Evolutionary conservation across 139 green algal species (phyloP), one percentile per base, ranked within the genome.

Genomic region (Micractinium conductrix): DNA sequence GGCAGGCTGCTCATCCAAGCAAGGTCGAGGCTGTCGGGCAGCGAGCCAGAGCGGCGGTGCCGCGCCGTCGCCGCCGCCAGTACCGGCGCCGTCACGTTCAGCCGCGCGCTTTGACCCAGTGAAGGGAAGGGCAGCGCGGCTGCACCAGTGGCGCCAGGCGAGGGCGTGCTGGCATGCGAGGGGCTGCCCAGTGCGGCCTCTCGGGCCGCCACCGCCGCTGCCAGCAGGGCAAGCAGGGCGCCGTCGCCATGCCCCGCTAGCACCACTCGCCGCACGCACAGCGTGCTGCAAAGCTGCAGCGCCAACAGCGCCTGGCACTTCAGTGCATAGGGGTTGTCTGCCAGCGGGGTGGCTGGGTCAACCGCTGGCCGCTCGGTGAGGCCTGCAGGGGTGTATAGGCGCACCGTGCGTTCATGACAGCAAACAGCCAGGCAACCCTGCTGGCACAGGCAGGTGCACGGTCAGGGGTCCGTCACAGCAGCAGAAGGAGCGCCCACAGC

Each of bases 221-320:
- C 89, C 74, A 93, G 76, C 28, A 96, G 81, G 0, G 93, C 90
- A 4, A 96, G 68, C 42, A 95, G 71, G 74, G 93, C 94, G 22
- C 92, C 94, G 74, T 96, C 93, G 33, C 84, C 90, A 71, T 96
- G 93, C 19, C 88, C 93, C 1, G 91, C 87, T 8, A 97, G 71
- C 60, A 96, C 48, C 42, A 93, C 89, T 0, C 83, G 60, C 44
- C 48, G 45, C n/a, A 96, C 24, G 8, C 89, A 85, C 53, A 96
- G 80, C 26, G 45, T 62, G 2, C 22, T 17, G 42, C 84, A 91
- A 67, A 96, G 84, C 55, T 89, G 44, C 73, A 96, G 84, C 55
- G 91, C 43, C n/a, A 95, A 79, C 70, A 87, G 69, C 28, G 92
- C 90, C 78, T 95, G 92, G 2, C 71, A 86, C 33, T 78, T 78